Conservation (phyloP, 352 stramenopile species). For the Phytophthora litchii region DNA sequence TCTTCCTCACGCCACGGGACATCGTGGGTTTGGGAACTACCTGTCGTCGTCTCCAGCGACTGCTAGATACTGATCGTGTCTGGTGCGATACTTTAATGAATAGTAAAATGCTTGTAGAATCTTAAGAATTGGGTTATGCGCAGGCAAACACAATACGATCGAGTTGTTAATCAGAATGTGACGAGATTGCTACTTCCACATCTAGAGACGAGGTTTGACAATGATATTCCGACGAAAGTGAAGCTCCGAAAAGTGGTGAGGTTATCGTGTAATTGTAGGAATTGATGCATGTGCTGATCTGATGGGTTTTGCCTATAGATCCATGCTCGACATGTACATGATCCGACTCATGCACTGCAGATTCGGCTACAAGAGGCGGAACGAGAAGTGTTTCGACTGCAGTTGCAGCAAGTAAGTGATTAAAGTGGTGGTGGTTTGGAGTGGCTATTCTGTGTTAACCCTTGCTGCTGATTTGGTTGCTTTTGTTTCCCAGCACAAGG, state of each 20-base stretch:
- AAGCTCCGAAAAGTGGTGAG: constrained; percentile 53
- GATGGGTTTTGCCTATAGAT: constrained; percentile 27
- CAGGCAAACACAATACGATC: constrained; percentile 46
- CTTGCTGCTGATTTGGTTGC: background rate
- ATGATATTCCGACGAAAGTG: constrained; percentile 27
- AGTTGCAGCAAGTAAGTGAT: constrained; percentile 40
- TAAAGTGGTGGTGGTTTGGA: background rate
- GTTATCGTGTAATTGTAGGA: background rate
- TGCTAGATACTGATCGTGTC: constrained; percentile 48
- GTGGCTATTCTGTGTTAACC: too few species aligned
- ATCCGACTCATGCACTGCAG: constrained; percentile 57
- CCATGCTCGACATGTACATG: constrained; percentile 46
- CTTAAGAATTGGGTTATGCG: background rate
- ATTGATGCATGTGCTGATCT: background rate
- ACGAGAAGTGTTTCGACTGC: constrained; percentile 35
- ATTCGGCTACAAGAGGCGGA: constrained; percentile 52
- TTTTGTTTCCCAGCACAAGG: constrained; percentile 35
- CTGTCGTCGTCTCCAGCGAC: constrained; percentile 43
- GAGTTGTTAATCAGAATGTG: constrained; percentile 32
- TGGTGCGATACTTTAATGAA: constrained; percentile 30
- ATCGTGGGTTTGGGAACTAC: constrained; percentile 42
- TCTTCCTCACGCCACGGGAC: constrained; percentile 44
- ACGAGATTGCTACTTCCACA: constrained; percentile 43
- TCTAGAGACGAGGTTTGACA: constrained; percentile 18
- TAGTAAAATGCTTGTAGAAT: background rate